Evolutionary conservation across 2,329 filamentous ascomycete species (phyloP).

Genomic region (Lecanosticta acicola): DNA sequence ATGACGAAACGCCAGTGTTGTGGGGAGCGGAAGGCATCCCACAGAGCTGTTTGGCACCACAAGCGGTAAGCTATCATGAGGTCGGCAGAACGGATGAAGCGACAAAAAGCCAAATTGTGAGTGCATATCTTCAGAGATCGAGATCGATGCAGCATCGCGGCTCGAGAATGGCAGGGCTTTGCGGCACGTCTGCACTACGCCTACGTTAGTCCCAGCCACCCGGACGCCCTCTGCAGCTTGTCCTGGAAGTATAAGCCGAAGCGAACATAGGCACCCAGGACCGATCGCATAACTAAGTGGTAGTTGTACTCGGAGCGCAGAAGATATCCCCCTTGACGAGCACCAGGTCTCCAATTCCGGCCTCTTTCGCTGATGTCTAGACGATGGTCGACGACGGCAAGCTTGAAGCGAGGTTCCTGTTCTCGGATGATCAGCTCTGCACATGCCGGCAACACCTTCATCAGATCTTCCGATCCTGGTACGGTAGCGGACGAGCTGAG

Average conservation of each 20-base stretch:
- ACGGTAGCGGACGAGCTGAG: not conserved
- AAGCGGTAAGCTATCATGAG: not conserved
- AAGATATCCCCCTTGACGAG: no score
- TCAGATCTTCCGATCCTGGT: not conserved
- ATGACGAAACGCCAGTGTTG: not conserved
- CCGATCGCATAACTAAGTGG: no score
- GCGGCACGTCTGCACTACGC: not conserved
- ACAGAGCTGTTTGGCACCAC: not conserved
- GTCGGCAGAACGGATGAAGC: not conserved
- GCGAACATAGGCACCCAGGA: no score
- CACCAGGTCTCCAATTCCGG: no score
- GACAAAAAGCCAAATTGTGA: not conserved
- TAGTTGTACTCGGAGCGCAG: no score
- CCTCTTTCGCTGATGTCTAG: no score
- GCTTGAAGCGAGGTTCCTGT: not conserved
- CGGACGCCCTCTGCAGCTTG: not conserved
- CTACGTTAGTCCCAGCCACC: not conserved
- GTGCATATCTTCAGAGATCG: not conserved
- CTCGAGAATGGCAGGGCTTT: not conserved
- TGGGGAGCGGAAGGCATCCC: not conserved
- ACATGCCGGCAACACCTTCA: not conserved
- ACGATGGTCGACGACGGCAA: no score
- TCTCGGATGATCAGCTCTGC: not conserved
- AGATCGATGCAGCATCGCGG: not conserved
- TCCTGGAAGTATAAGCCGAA: not conserved